Conservation (phyloP, 2,329 filamentous ascomycete species). For the Penicillium capsulatum region DNA sequence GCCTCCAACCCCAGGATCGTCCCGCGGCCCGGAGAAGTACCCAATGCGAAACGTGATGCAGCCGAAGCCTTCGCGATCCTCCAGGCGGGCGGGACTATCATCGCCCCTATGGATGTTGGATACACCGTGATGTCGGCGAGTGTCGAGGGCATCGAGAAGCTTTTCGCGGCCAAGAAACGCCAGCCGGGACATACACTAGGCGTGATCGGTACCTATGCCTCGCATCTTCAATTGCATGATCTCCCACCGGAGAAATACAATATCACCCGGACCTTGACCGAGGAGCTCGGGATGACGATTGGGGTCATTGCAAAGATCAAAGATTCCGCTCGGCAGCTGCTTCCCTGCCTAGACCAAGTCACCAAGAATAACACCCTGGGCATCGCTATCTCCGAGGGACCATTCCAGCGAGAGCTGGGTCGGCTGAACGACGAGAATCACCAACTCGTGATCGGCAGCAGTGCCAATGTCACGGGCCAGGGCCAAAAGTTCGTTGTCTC, state of each 20-base stretch:
- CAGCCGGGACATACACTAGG: slow-evolving; percentile 17
- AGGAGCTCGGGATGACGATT: slow-evolving; percentile 16
- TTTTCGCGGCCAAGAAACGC: slow-evolving; percentile 23
- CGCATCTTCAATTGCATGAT: slow-evolving; percentile 19
- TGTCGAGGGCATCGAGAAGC: slow-evolving; percentile 13
- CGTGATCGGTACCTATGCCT: slow-evolving; percentile 18
- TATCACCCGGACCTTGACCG: slow-evolving; percentile 14
- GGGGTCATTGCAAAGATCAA: slow-evolving; percentile 9
- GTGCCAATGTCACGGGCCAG: slow-evolving; percentile 16
- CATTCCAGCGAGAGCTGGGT: slow-evolving; percentile 9
- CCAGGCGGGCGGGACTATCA: slow-evolving; percentile 18
- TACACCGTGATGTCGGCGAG: slow-evolving; percentile 21
- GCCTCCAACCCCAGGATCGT: slow-evolving; percentile 13
- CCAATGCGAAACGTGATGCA: slow-evolving; percentile 12
- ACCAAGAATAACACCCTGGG: slow-evolving; percentile 8
- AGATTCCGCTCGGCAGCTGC: background rate
- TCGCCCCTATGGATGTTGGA: slow-evolving; percentile 25
- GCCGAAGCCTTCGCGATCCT: slow-evolving; percentile 7
- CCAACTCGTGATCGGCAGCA: slow-evolving; percentile 12
- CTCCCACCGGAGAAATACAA: slow-evolving; percentile 8
- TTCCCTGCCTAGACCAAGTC: slow-evolving; percentile 2
- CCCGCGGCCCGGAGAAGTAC: slow-evolving; percentile 9
- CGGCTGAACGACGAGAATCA: slow-evolving; percentile 6
- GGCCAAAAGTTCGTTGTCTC: slow-evolving; percentile 16
- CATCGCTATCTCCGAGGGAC: slow-evolving; percentile 1